Percentiles rank a stretch among this genome's conserved stretches.
These are phyloP conservation scores for Rhododendron molle DNA, from an alignment of 148 eudicot species.

Conservation along the genomic window DNA sequence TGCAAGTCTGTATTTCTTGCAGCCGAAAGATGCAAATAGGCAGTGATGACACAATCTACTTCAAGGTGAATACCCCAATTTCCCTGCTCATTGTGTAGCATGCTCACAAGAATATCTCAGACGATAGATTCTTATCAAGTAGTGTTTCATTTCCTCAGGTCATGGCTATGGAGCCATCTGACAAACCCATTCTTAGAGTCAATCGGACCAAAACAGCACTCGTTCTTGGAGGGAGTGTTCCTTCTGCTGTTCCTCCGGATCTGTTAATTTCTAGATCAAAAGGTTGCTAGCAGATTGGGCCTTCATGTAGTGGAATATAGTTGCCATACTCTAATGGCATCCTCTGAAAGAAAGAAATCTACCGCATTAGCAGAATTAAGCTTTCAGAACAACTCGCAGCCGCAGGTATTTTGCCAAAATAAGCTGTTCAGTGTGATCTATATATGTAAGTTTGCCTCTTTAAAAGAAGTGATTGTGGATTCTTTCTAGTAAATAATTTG, in stretches of 20 bases:
- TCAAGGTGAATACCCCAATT: constrained; percentile 50
- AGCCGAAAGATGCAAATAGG: constrained; percentile 37
- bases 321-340: constrained; percentile 66
- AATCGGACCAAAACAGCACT: constrained; percentile 73
- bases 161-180: constrained; percentile 78
- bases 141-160: constrained; percentile 46
- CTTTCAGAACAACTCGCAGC: constrained; percentile 51
- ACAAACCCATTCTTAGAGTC: constrained; percentile 61
- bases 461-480: background rate
- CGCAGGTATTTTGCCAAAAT: constrained; percentile 45
- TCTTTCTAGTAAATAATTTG: background rate
- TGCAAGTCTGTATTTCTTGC: constrained; percentile 84
- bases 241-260: constrained; percentile 84
- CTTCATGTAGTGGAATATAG: constrained; percentile 87
- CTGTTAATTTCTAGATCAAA: constrained; percentile 37
- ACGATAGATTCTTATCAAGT: background rate
- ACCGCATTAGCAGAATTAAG: constrained; percentile 53
- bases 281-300: constrained; percentile 58
- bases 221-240: constrained; percentile 79
- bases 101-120: background rate
- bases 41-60: constrained; percentile 50
- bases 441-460: background rate
- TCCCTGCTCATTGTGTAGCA: constrained; percentile 12
- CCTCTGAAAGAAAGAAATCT: constrained; percentile 69
- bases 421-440: background rate